Conservation (phyloP, 1,139 yeast species). For the Debaryomyces udenii region DNA sequence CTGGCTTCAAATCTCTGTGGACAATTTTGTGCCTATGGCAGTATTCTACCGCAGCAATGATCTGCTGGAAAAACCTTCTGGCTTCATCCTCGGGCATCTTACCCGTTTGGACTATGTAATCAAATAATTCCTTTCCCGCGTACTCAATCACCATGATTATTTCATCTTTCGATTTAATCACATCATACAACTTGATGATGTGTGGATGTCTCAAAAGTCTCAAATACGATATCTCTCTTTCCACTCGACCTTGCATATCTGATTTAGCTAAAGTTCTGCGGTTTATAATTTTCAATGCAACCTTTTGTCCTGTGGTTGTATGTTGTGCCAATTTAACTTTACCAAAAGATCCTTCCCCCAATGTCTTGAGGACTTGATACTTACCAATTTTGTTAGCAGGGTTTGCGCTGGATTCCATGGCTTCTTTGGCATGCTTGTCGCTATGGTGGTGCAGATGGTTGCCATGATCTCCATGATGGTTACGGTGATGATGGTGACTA, state of each 20-base stretch:
- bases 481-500: conserved; percentile 20
- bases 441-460: too few relatives aligned
- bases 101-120: conserved; percentile 93
- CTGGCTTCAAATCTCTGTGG: conserved; percentile 95
- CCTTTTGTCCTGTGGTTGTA: conserved; percentile 87
- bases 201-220: conserved; percentile 93
- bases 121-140: conserved; percentile 95
- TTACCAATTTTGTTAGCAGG: conserved; percentile 73
- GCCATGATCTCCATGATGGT: conserved; percentile 13
- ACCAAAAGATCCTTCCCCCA: conserved; percentile 98
- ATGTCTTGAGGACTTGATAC: conserved; percentile 89
- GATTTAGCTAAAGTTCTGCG: conserved; percentile 91
- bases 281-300: conserved; percentile 92
- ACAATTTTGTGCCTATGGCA: conserved; percentile 98
- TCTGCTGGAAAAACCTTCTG: conserved; percentile 93
- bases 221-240: conserved; percentile 89
- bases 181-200: conserved; percentile 93
- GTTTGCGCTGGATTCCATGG: conserved; percentile 33
- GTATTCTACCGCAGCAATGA: conserved; percentile 96
- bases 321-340: conserved; percentile 96
- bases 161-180: conserved; percentile 92
- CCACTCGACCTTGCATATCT: conserved; percentile 97
- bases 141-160: conserved; percentile 97
- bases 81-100: conserved; percentile 96
- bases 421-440: conserved; percentile 12